phyloP scores from a whole-genome alignment of 2,329 filamentous ascomycete species.

The Diaporthe destruens region DNA sequence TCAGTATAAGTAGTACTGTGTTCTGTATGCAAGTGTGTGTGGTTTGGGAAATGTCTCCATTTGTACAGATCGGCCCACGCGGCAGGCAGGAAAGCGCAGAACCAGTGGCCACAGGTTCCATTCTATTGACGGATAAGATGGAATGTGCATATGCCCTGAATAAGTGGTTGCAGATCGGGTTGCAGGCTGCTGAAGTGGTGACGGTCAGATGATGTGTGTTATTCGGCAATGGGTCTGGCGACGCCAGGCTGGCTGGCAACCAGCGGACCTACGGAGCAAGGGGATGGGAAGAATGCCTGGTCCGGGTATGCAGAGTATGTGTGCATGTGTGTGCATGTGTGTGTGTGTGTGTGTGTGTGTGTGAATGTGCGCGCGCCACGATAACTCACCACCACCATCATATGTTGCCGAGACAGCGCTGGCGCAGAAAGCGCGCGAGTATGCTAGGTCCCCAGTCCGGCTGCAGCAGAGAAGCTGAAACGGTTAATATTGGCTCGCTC shows the following conservation, averaged over 20 bases:
- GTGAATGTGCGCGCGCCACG: not conserved
- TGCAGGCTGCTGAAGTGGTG: conserved; percentile 33
- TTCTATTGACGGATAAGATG: conserved; percentile 2
- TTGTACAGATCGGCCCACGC: conserved; percentile 11
- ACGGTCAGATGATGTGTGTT: conserved; percentile 32
- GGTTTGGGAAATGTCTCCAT: conserved; percentile 5
- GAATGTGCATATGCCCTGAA: conserved; percentile 15
- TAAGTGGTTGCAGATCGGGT: conserved; percentile 36
- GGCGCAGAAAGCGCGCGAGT: not conserved
- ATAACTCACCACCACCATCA: conserved; percentile 16
- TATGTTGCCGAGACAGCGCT: conserved; percentile 29
- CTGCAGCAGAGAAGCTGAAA: not conserved
- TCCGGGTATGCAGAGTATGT: not conserved
- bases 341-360: too few species aligned
- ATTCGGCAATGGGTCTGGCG: conserved; percentile 15
- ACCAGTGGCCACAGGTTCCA: conserved; percentile 6
- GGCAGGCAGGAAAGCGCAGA: not conserved
- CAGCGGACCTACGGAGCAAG: conserved; percentile 10
- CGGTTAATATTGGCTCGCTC: not conserved
- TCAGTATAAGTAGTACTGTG: not conserved
- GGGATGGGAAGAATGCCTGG: not conserved
- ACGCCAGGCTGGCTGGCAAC: not conserved
- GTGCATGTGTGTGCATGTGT: too few species aligned
- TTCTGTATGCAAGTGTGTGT: conserved; percentile 18
- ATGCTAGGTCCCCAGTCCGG: not conserved